Evolutionary conservation across 2,329 filamentous ascomycete species (phyloP), one percentile per base, ranked within the genome.

Genomic region (Chaetomium strumarium): DNA sequence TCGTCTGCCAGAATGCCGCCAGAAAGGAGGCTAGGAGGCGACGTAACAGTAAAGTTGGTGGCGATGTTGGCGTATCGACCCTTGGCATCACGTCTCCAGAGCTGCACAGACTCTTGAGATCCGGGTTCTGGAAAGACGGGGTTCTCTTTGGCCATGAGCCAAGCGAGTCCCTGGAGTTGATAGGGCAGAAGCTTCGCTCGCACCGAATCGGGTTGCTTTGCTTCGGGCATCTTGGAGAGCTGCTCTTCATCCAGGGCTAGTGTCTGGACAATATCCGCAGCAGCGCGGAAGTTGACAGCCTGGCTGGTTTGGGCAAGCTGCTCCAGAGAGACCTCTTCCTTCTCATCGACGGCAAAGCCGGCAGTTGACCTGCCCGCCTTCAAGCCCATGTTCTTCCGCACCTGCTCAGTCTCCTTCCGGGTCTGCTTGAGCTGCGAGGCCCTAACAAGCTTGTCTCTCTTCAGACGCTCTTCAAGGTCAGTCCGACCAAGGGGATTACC

Each of bases 1-100:
- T 96, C 90, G 66, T 96, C 90, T 2, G 90, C 89, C 9, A 96
- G 76, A 46, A 96, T 90, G 31, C 90, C 90, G 16, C 90, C 90
- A 46, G 83, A 88, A 7, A 88, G 81, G 19, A 95, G 75, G 1
- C 72, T 67, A 0, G 89, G 89, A 1, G 76, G 68, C 2, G 66
- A 67, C 0, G 66, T 67, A 9, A 78, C 82, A 10, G 81, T 78
- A 64, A 84, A 91, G 48, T 84, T 84, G 0, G 83, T 92, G 54
- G 84, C 88, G 58, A 88, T 76, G 67, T 87, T 90, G 52, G 76
- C 78, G 61, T 83, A 88, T 14, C 64, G 63, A 3, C 67, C 67
- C 36, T 66, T 67, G 6, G 56, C 24, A 66, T 73, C 55, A 66
- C 75, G 79, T 64, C 84, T 86, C 90, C 90, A 96, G 13, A 95